These are phyloP conservation scores for Erythrophleum fordii DNA, from an alignment of 306 rosid species.

Conservation along the genomic window DNA sequence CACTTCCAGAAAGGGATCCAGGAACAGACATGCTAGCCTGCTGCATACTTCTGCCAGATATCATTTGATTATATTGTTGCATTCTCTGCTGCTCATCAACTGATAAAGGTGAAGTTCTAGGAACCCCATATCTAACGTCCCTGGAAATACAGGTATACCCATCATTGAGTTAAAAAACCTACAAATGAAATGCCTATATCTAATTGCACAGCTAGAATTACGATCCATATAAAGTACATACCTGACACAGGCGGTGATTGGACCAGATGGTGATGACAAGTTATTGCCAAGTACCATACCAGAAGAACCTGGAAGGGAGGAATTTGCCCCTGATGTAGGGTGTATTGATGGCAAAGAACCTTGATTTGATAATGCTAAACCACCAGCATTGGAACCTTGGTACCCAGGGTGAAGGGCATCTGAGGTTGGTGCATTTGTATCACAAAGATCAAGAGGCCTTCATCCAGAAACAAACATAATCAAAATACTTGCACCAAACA, in stretches of 20 bases:
- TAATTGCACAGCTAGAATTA: constrained; percentile 19
- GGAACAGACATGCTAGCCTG: constrained; percentile 75
- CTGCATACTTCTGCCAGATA: constrained; percentile 74
- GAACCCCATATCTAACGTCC: constrained; percentile 78
- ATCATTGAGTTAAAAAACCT: neutral
- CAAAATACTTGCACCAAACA: constrained; percentile 18
- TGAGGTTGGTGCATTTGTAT: constrained; percentile 64
- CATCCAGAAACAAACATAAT: constrained; percentile 50
- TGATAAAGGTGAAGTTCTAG: constrained; percentile 69
- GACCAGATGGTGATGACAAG: constrained; percentile 68
- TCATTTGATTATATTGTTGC: constrained; percentile 81
- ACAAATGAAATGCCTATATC: neutral
- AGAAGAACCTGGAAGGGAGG: constrained; percentile 75
- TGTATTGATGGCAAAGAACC: constrained; percentile 61
- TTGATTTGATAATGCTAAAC: constrained; percentile 75
- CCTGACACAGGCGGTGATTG: constrained; percentile 66
- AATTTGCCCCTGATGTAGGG: constrained; percentile 72
- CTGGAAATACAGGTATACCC: constrained; percentile 43
- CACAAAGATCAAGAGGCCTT: constrained; percentile 99
- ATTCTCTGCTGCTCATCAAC: constrained; percentile 94
- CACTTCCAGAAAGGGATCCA: constrained; percentile 77
- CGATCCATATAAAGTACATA: constrained; percentile 40
- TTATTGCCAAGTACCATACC: constrained; percentile 67
- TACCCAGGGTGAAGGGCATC: constrained; percentile 68
- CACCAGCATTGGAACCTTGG: constrained; percentile 78